Base-by-base conservation (phyloP, 1,284 basidiomycete genomes). In the Coriolopsis trogii region DNA sequence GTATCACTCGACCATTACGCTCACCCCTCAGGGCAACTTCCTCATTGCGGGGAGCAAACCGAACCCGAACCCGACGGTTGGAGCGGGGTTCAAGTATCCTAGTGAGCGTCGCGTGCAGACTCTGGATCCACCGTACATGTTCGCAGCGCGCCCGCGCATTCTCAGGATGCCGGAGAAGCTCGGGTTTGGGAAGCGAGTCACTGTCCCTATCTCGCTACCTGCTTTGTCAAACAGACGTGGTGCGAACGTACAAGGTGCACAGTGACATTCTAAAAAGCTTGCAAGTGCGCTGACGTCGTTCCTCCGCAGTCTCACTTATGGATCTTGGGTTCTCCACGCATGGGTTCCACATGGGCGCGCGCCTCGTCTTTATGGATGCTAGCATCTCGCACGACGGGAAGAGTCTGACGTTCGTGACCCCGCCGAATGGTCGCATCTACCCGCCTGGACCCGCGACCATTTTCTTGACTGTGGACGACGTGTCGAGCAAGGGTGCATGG, bases 71-170 rank as follows among this genome's bases (percentile, higher is more conserved):
- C 56, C 28, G 69, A 63, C 10, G 34, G 12, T 40, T 43, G 52
- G 5, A 44, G 38, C 2, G 24, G 13, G 49, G 31, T 53, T 62
- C 29, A 54, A 62, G 63, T 62, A 44, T 51, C 44, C 53, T 23
- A 78, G 75, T 20, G 76, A 78, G 63, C 79, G 75, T 65, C 65
- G 74, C 4, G 72, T 76, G 6, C 75, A 80, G 62, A 75, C 70
- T 53, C 67, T 77, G 36, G 69, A 73, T 56, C 74, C 77, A 25
- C 39, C 39, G 24, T 40, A 21, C 39, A 40, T 40, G 39, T 40
- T 20, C 39, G 39, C 28, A 2, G 9, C 23, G 23, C 39, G 39
- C 23, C 39, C 39, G 16, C 25, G 28, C 24, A 40, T 40, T 15
- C 39, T 40, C 2, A 9, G 28, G 15, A 40, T 40, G 24, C 39